Percentiles rank a stretch among this genome's conserved stretches.
phyloP scores from a whole-genome alignment of 2,329 filamentous ascomycete species.

The Epichloe gansuensis region DNA sequence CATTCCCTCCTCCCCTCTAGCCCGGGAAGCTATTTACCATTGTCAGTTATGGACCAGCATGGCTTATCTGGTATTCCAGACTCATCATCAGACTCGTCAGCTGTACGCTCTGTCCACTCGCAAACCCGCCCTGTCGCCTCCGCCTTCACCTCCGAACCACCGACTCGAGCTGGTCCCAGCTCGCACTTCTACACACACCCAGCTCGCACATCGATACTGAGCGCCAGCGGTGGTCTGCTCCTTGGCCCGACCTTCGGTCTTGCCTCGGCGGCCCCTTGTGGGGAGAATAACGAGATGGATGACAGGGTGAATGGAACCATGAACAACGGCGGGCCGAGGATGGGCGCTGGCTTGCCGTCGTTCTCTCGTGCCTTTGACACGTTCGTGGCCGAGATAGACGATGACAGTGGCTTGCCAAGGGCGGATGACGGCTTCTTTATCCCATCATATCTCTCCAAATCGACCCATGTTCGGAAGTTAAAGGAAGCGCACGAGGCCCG shows the following conservation, averaged over 20 bases:
- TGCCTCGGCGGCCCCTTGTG: conserved; percentile 2
- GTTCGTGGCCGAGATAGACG: conserved; percentile 26
- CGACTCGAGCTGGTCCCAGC: conserved; percentile 23
- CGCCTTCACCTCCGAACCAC: conserved; percentile 20
- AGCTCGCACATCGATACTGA: conserved; percentile 32
- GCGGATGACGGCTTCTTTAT: conserved; percentile 51
- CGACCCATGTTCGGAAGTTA: conserved; percentile 65
- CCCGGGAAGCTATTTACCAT: not conserved
- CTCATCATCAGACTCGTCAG: conserved; percentile 11
- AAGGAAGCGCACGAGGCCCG: conserved; percentile 57
- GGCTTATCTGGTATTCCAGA: conserved; percentile 15
- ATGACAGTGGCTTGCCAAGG: conserved; percentile 12
- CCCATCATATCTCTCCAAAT: conserved; percentile 71
- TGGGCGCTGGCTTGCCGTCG: conserved; percentile 24
- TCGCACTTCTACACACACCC: conserved; percentile 31
- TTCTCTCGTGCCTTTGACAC: conserved; percentile 43
- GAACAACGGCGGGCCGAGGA: conserved; percentile 13
- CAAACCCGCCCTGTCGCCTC: conserved; percentile 7
- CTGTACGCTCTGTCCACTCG: conserved; percentile 8
- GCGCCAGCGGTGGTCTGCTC: conserved; percentile 29
- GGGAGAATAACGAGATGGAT: conserved; percentile 19
- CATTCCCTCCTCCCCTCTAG: not conserved
- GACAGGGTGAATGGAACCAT: conserved; percentile 19
- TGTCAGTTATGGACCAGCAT: conserved; percentile 13
- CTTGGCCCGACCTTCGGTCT: conserved; percentile 8